These are phyloP conservation scores for cucumber (Cucumis sativus) DNA, from an alignment of 306 rosid species.

Conservation along the genomic window Cucumber_9930_V3 NC_026657.2:7274001-7274500, in stretches of 20 bases:
- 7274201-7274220: slow-evolving; percentile 37
- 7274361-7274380: neutral
- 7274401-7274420: slow-evolving; percentile 3
- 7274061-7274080: slow-evolving; percentile 73
- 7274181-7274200: slow-evolving; percentile 47
- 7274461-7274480: slow-evolving; percentile 54
- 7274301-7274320: slow-evolving; percentile 29
- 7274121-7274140: slow-evolving; percentile 4
- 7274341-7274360: neutral
- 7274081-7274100: slow-evolving; percentile 1
- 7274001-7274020: slow-evolving; percentile 89
- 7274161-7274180: slow-evolving; percentile 28
- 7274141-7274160: slow-evolving; percentile 33
- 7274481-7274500: slow-evolving; percentile 34
- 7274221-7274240: slow-evolving; percentile 52
- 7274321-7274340: slow-evolving; percentile 42
- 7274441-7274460: slow-evolving; percentile 26
- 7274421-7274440: slow-evolving; percentile 38
- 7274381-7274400: neutral
- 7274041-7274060: slow-evolving; percentile 92
- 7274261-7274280: slow-evolving; percentile 44
- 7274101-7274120: neutral
- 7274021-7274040: slow-evolving; percentile 97
- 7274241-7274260: slow-evolving; percentile 42
- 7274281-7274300: slow-evolving; percentile 40